Percentiles rank a stretch among this genome's conserved stretches.
Evolutionary conservation across 2,329 filamentous ascomycete genomes (phyloP).

Genomic region (Fusarium domesticum): DNA sequence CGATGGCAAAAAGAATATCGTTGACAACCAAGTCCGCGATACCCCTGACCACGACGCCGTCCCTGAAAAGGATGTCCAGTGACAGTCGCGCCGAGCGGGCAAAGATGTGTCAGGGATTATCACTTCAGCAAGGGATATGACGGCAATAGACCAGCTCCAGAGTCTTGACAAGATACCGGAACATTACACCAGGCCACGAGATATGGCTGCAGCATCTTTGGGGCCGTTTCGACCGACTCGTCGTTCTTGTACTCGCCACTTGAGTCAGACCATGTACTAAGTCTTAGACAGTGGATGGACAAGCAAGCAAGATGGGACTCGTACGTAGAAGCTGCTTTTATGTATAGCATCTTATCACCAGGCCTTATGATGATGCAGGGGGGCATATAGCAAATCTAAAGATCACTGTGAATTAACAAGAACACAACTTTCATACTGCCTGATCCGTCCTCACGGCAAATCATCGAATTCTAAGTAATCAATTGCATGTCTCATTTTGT

Average conservation of each 20-base stretch:
- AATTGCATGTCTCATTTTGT: not conserved
- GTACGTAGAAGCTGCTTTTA: too few species aligned
- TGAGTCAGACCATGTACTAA: not conserved
- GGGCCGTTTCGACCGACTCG: not conserved
- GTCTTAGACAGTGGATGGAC: not conserved
- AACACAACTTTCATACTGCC: too few species aligned
- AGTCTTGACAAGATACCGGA: not conserved
- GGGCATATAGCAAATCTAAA: too few species aligned
- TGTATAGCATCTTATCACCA: too few species aligned
- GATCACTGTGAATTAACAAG: too few species aligned
- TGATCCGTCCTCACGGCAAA: too few species aligned
- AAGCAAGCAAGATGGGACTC: not conserved
- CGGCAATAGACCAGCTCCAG: not conserved
- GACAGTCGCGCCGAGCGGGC: constrained; percentile 8
- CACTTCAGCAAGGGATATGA: not conserved
- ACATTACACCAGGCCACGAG: not conserved
- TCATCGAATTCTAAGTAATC: not conserved
- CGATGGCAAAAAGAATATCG: constrained; percentile 44
- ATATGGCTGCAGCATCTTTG: not conserved
- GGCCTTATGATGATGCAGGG: too few species aligned
- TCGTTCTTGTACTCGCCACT: not conserved
- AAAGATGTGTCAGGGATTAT: too few species aligned
- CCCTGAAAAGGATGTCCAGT: constrained; percentile 10
- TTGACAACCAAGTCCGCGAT: constrained; percentile 40
- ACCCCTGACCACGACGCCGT: constrained; percentile 21